Evolutionary conservation across 257 asterid species (phyloP), one percentile per base, ranked within the genome.

Genomic region (Prunella vulgaris): DNA sequence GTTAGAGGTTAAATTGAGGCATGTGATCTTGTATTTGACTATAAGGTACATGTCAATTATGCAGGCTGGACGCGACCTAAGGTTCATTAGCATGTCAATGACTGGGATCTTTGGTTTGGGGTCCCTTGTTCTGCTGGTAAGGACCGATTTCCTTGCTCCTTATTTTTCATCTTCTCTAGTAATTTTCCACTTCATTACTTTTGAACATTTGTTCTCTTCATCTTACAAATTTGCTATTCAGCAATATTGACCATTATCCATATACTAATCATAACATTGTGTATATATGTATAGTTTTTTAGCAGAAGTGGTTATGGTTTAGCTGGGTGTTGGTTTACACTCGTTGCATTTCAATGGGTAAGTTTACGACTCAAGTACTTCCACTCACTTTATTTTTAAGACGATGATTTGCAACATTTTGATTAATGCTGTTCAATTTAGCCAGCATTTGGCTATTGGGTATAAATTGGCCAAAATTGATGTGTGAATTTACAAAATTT

Each of bases 31-130:
- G 46, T 20, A 33, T 52, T 56, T 71, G 33, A 72, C 24, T 10
- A 35, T 15, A 14, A 58, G 59, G n/a, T 77, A 69, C 65, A 46
- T 62, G 13, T 54, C 51, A 51, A 67, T 25, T 53, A 33, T 76
- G 84, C 82, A 90, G 98, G 98, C 98, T 78, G 97, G 96, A 51
- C 85, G 98, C 66, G 98, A 93, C 75, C 86, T 90, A 84, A 87
- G 84, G 77, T 93, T 87, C 79, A 87, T 90, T 68, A 93, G 97
- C 78, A 65, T 74, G 67, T 85, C 98, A 38, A 90, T 93, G 98
- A 81, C 79, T 63, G 73, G 78, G 25, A 75, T 90, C 76, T 87
- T 90, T 69, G 71, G 81, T 72, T 28, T 83, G 80, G 97, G 90
- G 38, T 69, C 95, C 56, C 74, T 90, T 79, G 71, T 88, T 60